Conservation (phyloP, 208 protist species). For the Hexamita inflata region DNA sequence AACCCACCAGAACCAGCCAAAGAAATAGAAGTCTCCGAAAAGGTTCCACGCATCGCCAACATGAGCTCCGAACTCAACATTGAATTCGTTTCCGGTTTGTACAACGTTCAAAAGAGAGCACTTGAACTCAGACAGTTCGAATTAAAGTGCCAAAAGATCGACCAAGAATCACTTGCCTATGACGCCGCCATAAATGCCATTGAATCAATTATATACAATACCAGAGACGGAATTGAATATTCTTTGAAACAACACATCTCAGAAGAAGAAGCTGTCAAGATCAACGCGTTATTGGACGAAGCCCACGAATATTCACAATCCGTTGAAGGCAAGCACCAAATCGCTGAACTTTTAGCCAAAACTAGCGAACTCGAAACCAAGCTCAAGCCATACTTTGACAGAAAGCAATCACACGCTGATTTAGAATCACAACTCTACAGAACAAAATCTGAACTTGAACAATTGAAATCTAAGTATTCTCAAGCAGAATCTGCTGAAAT, state of each 20-base stretch:
- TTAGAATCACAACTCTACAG: background rate
- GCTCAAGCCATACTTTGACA: background rate
- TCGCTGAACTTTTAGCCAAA: background rate
- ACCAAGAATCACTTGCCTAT: background rate
- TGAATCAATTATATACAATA: background rate
- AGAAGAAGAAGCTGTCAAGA: background rate
- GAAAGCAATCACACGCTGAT: background rate
- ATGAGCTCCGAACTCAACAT: background rate
- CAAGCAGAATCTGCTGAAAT: background rate
- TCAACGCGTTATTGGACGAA: background rate
- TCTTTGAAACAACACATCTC: background rate
- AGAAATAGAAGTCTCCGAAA: background rate
- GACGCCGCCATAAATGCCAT: background rate
- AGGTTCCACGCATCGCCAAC: background rate
- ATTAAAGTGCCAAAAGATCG: background rate
- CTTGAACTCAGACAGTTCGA: background rate
- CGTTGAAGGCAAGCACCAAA: background rate
- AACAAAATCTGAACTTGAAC: background rate
- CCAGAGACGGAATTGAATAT: background rate
- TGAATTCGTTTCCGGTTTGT: background rate
- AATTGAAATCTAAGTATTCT: background rate
- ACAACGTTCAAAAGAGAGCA: background rate
- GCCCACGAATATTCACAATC: background rate
- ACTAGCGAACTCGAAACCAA: background rate
- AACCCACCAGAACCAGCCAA: background rate